Base-by-base conservation (phyloP, 768 basidiomycete genomes). In the Phanerodontia chrysosporium region DNA sequence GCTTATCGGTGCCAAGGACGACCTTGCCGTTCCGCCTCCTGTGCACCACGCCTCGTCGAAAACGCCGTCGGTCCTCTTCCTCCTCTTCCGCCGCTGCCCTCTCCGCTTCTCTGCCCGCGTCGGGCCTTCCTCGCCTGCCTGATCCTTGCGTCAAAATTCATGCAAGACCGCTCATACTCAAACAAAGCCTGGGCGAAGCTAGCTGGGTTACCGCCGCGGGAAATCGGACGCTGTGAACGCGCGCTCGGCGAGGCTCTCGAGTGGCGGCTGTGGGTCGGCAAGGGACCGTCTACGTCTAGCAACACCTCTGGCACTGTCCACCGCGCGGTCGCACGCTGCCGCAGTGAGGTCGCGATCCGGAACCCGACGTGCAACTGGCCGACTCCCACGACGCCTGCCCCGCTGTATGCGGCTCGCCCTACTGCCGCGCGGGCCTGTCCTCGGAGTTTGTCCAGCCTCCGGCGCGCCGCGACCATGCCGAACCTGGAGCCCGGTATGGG, bases 151-250 rank as follows among this genome's bases (percentile, higher is more conserved):
- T 89, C 90, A 16, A 98, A 98, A 66, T 95, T 95, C 69, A 85
- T 90, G 61, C 93, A 95, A 75, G 95, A 98, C 67, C 87, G 91
- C 52, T 92, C 90, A 45, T 97, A 95, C 66, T 94, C 92, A 14
- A 96, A 97, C 70, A 84, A 86, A 27, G 94, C 95, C 18, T 97
- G 95, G 95, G 90, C 91, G 1, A 94, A 95, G 67, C 81, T 98
- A 6, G 90, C 90, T n/a, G 93, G 94, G 18, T 80, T 98, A 2
- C 84, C 87, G 0, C 85, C 92, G 4, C 76, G 85, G 44, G 95
- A 98, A 76, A 90, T 98, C 53, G 86, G 91, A 39, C 83, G 85
- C 18, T 95, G 92, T 68, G 95, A 98, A 72, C 84, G 90, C 24
- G 90, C 90, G 0, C 83, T 98, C 44, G 90, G 93, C 24, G 85